Conservation (phyloP, 2,329 filamentous ascomycete genomes). For the Aspergillus sp. region DNA sequence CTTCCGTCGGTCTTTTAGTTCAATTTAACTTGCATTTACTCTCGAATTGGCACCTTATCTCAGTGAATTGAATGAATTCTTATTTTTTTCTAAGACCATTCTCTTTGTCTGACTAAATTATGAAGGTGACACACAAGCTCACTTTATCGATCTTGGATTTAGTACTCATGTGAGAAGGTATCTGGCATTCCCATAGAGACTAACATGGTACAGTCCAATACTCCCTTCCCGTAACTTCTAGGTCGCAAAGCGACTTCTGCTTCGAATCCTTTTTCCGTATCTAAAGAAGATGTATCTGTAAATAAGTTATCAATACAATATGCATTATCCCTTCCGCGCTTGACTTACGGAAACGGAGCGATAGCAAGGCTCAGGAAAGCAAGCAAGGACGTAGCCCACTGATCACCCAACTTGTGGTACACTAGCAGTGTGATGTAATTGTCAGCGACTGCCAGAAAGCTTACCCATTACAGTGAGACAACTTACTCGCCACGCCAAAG, state of each 20-base stretch:
- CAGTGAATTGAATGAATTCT: too few relatives aligned
- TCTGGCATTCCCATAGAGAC: too few relatives aligned
- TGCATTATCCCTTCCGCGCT: neutral
- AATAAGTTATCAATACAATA: too few relatives aligned
- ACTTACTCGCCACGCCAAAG: conserved; percentile 55
- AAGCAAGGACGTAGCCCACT: conserved; percentile 41
- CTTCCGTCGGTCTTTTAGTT: too few relatives aligned
- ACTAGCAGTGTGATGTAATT: conserved; percentile 12
- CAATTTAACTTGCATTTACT: too few relatives aligned
- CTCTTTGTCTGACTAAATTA: too few relatives aligned
- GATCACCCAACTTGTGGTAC: conserved; percentile 40
- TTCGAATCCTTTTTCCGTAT: conserved; percentile 35
- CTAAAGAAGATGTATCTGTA: conserved; percentile 34
- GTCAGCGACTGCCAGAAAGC: neutral
- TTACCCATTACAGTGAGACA: neutral
- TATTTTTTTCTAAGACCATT: too few relatives aligned
- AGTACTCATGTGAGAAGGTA: too few relatives aligned
- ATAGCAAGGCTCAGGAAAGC: conserved; percentile 39
- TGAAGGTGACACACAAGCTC: too few relatives aligned
- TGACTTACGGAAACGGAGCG: conserved; percentile 40
- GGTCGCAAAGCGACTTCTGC: conserved; percentile 25
- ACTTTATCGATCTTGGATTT: too few relatives aligned
- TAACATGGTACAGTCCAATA: neutral
- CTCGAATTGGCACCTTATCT: too few relatives aligned
- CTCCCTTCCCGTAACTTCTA: neutral